These are phyloP conservation scores for Paramecium biaurelia DNA, from an alignment of 73 alveolate genomes.

Conservation along the genomic window DNA sequence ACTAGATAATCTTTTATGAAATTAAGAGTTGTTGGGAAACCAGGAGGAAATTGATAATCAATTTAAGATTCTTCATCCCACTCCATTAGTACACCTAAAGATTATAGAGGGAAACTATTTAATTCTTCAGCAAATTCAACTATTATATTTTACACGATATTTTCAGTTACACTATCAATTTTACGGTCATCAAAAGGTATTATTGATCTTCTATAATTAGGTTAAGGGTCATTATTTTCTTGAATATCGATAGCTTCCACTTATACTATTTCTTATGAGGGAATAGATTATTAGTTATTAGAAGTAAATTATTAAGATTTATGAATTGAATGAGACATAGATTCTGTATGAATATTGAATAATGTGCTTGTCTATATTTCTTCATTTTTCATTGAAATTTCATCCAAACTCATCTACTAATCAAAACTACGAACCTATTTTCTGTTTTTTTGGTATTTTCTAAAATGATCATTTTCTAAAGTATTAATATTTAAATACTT, in stretches of 20 bases:
- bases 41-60: background rate
- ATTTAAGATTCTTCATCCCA: conserved; percentile 27
- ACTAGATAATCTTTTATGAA: conserved; percentile 50
- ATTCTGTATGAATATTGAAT: background rate
- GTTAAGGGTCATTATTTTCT: background rate
- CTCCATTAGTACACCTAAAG: conserved; percentile 21
- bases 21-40: conserved; percentile 49
- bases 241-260: background rate
- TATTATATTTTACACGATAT: background rate
- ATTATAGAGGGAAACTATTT: conserved; percentile 15
- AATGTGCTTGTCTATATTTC: conserved; percentile 17
- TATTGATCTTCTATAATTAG: background rate
- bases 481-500: background rate
- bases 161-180: background rate
- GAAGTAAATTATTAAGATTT: background rate
- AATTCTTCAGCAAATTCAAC: conserved; percentile 39
- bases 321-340: background rate
- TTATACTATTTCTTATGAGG: background rate
- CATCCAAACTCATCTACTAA: conserved; percentile 9
- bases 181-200: conserved; percentile 37
- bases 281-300: background rate
- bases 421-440: background rate
- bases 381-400: conserved; percentile 37
- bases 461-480: conserved; percentile 14
- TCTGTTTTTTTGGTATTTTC: background rate